Evolutionary conservation across 805 yeast species (phyloP), one percentile per base, ranked within the genome.

Genomic region (Millerozyma miso): DNA sequence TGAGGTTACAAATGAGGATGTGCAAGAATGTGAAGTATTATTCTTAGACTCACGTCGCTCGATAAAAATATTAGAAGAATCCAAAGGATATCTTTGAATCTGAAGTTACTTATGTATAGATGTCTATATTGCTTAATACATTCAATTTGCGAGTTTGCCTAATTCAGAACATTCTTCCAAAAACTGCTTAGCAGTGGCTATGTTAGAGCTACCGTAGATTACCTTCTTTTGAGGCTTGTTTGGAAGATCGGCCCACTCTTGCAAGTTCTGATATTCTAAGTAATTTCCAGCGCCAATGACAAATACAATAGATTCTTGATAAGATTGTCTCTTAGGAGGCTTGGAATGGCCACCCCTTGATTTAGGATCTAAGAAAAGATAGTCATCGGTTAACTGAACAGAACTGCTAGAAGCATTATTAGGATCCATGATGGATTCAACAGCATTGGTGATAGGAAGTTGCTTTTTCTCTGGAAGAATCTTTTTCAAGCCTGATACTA

Each of bases 251-350:
- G 80, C 79, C 95, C 96, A 90, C 62, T 90, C 96, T 62, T 88
- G 95, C 56, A 93, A 75, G 57, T 91, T 91, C 46, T 90, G 95
- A 60, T 91, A 93, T 67, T 93, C 99, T 48, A 87, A 68, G 60
- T 89, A 93, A 63, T 88, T 90, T 38, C 98, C 98, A 31, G 99
- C 99, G 19, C 99, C 99, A 43, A 93, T 90, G 40, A 90, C 88
- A 62, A 93, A 93, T 16, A 93, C 96, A 39, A 88, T 69, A 1
- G 95, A 80, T 51, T 88, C 93, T 45, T 80, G 81, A 61, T 87
- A 88, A 8, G 83, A 70, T 51, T 83, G 86, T 57, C 96, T 80
- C 61, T 81, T 85, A 32, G 97, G 97, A 31, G 90, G 91, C 53
- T 85, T 81, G 3, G 96, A 81, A 54, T 85, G 90, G 4, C 95